Evolutionary conservation across 495 filamentous ascomycete species (phyloP).

Genomic region (Durotheca rogersii): DNA sequence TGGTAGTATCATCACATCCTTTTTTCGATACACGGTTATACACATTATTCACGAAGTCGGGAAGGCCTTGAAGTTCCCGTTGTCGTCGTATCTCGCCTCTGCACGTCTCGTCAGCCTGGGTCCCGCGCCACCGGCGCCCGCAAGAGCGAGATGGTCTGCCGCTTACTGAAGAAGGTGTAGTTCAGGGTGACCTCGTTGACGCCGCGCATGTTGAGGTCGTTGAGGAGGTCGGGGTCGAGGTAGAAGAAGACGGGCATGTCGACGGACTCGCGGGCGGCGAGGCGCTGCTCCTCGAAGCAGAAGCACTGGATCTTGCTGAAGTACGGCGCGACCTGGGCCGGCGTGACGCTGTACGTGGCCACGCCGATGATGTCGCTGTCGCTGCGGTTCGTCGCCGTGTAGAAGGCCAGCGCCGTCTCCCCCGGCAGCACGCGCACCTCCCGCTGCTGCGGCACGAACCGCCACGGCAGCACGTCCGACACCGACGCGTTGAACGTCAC

Average conservation of each 20-base stretch:
- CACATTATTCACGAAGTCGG: slow-evolving; percentile 21
- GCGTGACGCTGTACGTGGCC: slow-evolving; percentile 95
- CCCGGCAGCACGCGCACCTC: slow-evolving; percentile 94
- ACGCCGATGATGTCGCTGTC: slow-evolving; percentile 94
- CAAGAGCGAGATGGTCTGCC: too few relatives aligned
- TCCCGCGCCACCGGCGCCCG: too few relatives aligned
- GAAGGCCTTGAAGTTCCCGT: slow-evolving; percentile 54
- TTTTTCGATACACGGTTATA: slow-evolving; percentile 12
- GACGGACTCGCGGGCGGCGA: slow-evolving; percentile 94
- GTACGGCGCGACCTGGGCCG: slow-evolving; percentile 92
- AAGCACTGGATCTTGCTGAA: slow-evolving; percentile 99
- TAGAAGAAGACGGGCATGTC: slow-evolving; percentile 99
- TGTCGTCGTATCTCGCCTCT: slow-evolving; percentile 88
- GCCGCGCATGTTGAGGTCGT: slow-evolving; percentile 86
- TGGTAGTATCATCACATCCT: slow-evolving; percentile 7
- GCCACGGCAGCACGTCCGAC: slow-evolving; percentile 94
- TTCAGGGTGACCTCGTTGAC: slow-evolving; percentile 93
- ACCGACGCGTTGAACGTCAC: slow-evolving; percentile 96
- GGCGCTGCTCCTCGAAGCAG: slow-evolving; percentile 92
- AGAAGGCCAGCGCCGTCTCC: slow-evolving; percentile 97
- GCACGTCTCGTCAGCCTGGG: slow-evolving; percentile 27
- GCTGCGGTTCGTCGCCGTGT: slow-evolving; percentile 90
- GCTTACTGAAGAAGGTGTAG: slow-evolving; percentile 98
- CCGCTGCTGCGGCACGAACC: slow-evolving; percentile 93
- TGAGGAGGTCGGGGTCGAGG: slow-evolving; percentile 91